phyloP scores from a whole-genome alignment of 192 early-diverging fungal species.

The Backusella tarrabulga region DNA sequence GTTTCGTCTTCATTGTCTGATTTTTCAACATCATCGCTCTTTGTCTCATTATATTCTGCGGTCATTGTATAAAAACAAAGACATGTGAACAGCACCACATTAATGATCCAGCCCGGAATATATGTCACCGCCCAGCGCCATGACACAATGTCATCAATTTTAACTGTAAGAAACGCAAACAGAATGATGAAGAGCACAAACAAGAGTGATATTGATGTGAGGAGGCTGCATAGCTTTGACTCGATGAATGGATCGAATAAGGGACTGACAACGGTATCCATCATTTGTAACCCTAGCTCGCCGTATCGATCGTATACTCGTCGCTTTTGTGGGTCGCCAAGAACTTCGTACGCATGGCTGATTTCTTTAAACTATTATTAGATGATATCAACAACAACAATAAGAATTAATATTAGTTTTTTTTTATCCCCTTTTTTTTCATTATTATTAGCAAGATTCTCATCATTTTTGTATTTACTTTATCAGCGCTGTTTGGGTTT shows the following conservation, averaged over 20 bases:
- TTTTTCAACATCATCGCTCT: slow-evolving; percentile 40
- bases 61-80: slow-evolving; percentile 28
- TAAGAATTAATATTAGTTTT: not conserved
- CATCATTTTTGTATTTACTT: slow-evolving; percentile 22
- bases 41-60: slow-evolving; percentile 40
- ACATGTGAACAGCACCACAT: slow-evolving; percentile 39
- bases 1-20: slow-evolving; percentile 25
- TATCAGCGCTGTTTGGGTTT: slow-evolving; percentile 39
- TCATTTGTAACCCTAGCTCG: slow-evolving; percentile 75
- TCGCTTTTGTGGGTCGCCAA: slow-evolving; percentile 77
- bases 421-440: not conserved
- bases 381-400: slow-evolving; percentile 12
- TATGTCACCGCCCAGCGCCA: slow-evolving; percentile 80
- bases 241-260: slow-evolving; percentile 68
- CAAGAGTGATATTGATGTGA: slow-evolving; percentile 49
- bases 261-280: slow-evolving; percentile 64
- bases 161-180: slow-evolving; percentile 75
- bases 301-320: slow-evolving; percentile 91
- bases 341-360: slow-evolving; percentile 80
- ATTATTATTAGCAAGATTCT: not conserved
- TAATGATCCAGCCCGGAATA: slow-evolving; percentile 80
- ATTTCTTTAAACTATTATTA: slow-evolving; percentile 75
- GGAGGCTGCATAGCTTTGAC: slow-evolving; percentile 58
- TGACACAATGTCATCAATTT: slow-evolving; percentile 64
- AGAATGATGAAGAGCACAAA: slow-evolving; percentile 75